These are phyloP conservation scores for Mycena sp. DNA, from an alignment of 1,284 basidiomycete genomes.

Conservation along the genomic window DNA sequence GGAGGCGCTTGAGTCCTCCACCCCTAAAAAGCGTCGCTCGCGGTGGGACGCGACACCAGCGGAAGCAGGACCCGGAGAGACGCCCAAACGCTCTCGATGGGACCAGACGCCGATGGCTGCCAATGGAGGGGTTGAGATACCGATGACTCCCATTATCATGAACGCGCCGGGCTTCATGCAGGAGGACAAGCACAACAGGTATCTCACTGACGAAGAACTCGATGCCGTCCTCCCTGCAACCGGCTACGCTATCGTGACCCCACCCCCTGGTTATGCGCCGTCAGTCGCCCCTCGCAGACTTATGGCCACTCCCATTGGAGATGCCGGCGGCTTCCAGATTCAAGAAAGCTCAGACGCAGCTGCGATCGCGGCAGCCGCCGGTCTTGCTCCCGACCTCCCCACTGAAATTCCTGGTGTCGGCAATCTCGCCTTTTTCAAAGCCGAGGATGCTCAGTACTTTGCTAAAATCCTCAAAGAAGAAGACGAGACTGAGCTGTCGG, in stretches of 20 bases:
- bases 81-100: constrained; percentile 92
- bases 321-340: constrained; percentile 92
- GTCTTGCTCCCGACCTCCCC: constrained; percentile 94
- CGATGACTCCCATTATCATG: constrained; percentile 84
- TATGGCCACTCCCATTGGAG: constrained; percentile 76
- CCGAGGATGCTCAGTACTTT: constrained; percentile 98
- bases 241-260: constrained; percentile 93
- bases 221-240: constrained; percentile 87
- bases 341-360: constrained; percentile 94
- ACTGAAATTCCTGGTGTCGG: constrained; percentile 99
- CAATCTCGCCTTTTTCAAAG: constrained; percentile 97
- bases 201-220: constrained; percentile 95
- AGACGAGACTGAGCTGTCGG: constrained; percentile 92
- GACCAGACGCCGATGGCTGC: constrained; percentile 81
- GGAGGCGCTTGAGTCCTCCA: constrained; percentile 74
- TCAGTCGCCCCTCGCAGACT: constrained; percentile 84
- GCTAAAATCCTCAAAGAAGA: constrained; percentile 96
- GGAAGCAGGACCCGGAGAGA: constrained; percentile 65
- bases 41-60: constrained; percentile 94
- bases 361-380: constrained; percentile 86
- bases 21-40: constrained; percentile 91
- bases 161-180: constrained; percentile 84
- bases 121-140: constrained; percentile 52
- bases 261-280: constrained; percentile 94
- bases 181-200: constrained; percentile 95